These are phyloP conservation scores for Eucalyptus sp. DNA, from an alignment of 345 rosid species.

Conservation along the genomic window DNA sequence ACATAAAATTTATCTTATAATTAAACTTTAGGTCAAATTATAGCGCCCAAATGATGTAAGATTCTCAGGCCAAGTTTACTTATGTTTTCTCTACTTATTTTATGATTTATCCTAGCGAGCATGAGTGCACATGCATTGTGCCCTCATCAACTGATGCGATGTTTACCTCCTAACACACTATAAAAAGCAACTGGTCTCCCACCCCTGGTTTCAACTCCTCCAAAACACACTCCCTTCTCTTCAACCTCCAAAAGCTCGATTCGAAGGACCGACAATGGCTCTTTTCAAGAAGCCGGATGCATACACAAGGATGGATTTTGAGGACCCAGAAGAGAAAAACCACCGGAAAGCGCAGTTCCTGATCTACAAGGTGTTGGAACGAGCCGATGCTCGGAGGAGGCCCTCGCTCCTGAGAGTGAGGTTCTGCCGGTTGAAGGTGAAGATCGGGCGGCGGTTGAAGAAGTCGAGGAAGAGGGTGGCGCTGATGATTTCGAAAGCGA, in stretches of 20 bases:
- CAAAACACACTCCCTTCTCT: not conserved
- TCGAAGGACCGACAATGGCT: not conserved
- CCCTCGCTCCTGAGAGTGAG: not conserved
- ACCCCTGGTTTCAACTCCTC: not conserved
- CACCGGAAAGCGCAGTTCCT: conserved; percentile 9
- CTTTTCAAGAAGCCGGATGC: not conserved
- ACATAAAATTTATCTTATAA: not conserved
- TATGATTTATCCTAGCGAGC: not conserved
- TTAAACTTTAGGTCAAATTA: not conserved
- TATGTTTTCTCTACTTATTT: not conserved
- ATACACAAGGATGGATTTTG: not conserved
- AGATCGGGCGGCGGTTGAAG: conserved; percentile 4
- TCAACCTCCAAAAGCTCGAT: not conserved
- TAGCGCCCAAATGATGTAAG: not conserved
- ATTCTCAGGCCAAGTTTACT: not conserved
- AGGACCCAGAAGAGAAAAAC: conserved; percentile 1
- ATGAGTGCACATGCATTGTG: not conserved
- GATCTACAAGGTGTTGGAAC: conserved; percentile 1
- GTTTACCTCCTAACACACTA: not conserved
- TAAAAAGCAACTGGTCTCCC: not conserved
- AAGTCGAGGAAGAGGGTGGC: not conserved
- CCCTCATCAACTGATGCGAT: not conserved
- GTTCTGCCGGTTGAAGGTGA: not conserved
- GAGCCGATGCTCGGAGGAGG: not conserved
- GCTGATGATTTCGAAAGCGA: not conserved